phyloP scores from a whole-genome alignment of 208 protist species.

The Crithidia mellificae region DNA sequence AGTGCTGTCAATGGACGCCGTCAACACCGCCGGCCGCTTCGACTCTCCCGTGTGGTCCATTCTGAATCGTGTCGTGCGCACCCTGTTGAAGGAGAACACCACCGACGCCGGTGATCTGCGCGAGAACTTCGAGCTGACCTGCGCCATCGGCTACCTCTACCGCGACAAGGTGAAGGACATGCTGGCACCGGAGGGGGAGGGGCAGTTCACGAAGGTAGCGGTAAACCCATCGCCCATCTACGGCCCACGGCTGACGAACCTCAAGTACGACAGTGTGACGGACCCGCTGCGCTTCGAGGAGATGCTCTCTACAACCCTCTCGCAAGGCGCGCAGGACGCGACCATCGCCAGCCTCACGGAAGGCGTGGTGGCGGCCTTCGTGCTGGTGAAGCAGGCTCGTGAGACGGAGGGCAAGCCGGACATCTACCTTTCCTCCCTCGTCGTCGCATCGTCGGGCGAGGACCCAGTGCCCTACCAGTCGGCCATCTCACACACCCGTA shows the following conservation, averaged over 20 bases:
- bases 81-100: constrained; percentile 47
- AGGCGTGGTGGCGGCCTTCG: constrained; percentile 55
- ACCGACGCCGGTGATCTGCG: constrained; percentile 25
- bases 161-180: constrained; percentile 76
- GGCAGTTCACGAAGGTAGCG: constrained; percentile 50
- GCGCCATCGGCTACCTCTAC: constrained; percentile 66
- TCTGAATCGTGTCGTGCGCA: constrained; percentile 62
- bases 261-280: constrained; percentile 58
- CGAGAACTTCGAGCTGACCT: constrained; percentile 52
- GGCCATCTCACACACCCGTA: constrained; percentile 41
- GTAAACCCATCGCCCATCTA: constrained; percentile 80
- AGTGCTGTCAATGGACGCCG: constrained; percentile 63
- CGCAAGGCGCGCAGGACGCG: constrained; percentile 38
- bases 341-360: constrained; percentile 45
- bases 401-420: constrained; percentile 59
- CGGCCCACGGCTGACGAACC: constrained; percentile 64
- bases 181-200: constrained; percentile 31
- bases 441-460: constrained; percentile 56
- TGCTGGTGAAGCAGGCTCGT: constrained; percentile 60
- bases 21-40: constrained; percentile 56
- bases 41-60: constrained; percentile 72
- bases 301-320: constrained; percentile 46
- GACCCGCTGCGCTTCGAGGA: constrained; percentile 54
- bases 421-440: constrained; percentile 71
- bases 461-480: constrained; percentile 59